A percentile compares a stretch with the other conserved stretches of the same genome.
These are phyloP conservation scores for Murraya paniculata DNA, from an alignment of 345 rosid species.

Conservation along the genomic window DNA sequence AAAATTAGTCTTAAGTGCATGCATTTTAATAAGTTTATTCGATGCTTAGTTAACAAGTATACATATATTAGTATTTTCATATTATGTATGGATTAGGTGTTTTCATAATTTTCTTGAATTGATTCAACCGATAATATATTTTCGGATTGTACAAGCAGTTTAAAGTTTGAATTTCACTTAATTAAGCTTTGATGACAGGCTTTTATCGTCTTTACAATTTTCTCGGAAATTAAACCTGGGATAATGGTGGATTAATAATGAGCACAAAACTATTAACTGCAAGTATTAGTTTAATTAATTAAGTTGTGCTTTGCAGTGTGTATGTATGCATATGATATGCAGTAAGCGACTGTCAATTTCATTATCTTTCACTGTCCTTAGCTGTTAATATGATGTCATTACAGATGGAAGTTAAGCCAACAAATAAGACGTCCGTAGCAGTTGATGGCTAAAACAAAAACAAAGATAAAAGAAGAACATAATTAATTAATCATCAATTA, in stretches of 20 bases:
- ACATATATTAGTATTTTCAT: no score
- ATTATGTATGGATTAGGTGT: no score
- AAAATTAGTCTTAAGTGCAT: no score
- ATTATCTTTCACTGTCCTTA: conserved; percentile 40
- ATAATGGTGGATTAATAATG: not conserved
- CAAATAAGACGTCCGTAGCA: conserved; percentile 26
- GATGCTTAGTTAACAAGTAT: no score
- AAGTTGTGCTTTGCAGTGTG: not conserved
- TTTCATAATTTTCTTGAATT: no score
- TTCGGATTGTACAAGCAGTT: no score
- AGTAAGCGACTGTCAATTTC: conserved; percentile 27
- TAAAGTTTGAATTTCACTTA: no score
- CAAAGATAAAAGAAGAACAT: conserved; percentile 7
- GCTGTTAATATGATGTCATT: conserved; percentile 49
- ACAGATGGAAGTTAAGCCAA: conserved; percentile 33
- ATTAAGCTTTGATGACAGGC: not conserved
- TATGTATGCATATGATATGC: not conserved
- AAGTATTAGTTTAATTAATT: not conserved
- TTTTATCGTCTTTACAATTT: not conserved
- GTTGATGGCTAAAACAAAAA: conserved; percentile 34
- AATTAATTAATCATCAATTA: not conserved
- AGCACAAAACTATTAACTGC: not conserved
- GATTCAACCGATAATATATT: no score
- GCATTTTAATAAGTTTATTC: no score
- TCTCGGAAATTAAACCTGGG: not conserved